A percentile compares a stretch with the other conserved stretches of the same genome.
These are phyloP conservation scores for Penicillium antarcticum DNA, from an alignment of 495 filamentous ascomycete species.

Conservation along the genomic window DNA sequence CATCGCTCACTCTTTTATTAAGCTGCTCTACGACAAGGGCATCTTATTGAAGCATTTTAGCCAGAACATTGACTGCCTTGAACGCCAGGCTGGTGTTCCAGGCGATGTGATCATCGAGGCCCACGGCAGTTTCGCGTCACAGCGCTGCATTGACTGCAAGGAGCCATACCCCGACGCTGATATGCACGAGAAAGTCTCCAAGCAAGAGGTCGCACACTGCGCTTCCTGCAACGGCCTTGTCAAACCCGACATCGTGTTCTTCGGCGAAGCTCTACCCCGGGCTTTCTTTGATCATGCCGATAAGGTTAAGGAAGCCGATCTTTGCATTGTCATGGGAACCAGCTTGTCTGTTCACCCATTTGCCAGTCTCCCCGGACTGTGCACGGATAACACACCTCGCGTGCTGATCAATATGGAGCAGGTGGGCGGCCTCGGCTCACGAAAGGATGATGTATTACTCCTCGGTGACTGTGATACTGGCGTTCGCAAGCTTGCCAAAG, in stretches of 20 bases:
- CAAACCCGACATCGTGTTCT: conserved; percentile 98
- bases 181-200: conserved; percentile 66
- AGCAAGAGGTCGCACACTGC: conserved; percentile 68
- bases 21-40: conserved; percentile 68
- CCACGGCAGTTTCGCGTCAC: conserved; percentile 88
- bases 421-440: conserved; percentile 76
- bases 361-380: conserved; percentile 68
- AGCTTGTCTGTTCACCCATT: conserved; percentile 89
- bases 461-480: conserved; percentile 79
- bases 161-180: conserved; percentile 61
- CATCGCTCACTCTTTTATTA: conserved; percentile 76
- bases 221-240: conserved; percentile 72
- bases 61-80: conserved; percentile 95
- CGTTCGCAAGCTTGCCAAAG: conserved; percentile 76
- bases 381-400: conserved; percentile 60
- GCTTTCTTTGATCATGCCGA: conserved; percentile 60
- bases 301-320: conserved; percentile 62
- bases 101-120: conserved; percentile 82
- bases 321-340: conserved; percentile 88
- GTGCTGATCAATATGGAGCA: conserved; percentile 83
- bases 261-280: conserved; percentile 79
- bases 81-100: conserved; percentile 83
- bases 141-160: conserved; percentile 87
- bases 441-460: conserved; percentile 72
- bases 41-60: conserved; percentile 85